Percentiles rank a stretch among this genome's conserved stretches.
Conservation (phyloP, 768 basidiomycete species). For the Rhodotorula sphaerocarpa region DNA sequence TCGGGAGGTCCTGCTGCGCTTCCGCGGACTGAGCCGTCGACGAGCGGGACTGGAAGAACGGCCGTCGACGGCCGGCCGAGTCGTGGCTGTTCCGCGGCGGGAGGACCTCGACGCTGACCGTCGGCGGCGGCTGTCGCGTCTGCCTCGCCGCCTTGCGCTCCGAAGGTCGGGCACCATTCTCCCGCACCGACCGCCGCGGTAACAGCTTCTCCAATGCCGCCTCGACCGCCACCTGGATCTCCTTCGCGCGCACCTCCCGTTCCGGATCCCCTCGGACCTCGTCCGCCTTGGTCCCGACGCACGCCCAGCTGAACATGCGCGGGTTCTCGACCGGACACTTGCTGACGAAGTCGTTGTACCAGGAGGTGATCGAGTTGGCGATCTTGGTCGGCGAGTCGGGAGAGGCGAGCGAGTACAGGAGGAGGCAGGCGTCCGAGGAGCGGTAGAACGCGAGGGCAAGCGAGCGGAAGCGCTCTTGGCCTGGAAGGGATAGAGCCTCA, state of each 20-base stretch:
- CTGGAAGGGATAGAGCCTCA: conserved; percentile 48
- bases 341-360: conserved; percentile 71
- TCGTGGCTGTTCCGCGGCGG: not conserved
- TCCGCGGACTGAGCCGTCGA: not conserved
- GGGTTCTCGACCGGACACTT: conserved; percentile 57
- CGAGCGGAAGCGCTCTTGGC: conserved; percentile 78
- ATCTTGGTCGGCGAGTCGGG: conserved; percentile 46
- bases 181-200: not conserved
- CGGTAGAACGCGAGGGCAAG: conserved; percentile 76
- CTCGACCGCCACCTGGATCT: not conserved
- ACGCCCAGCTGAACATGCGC: conserved; percentile 59
- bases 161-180: no score
- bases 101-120: conserved; percentile 9
- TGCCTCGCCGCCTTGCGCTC: not conserved
- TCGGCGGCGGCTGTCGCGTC: not conserved
- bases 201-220: not conserved
- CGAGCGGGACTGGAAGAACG: no score
- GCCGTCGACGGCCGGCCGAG: not conserved
- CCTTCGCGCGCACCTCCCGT: not conserved
- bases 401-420: conserved; percentile 71
- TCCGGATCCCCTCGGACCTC: conserved; percentile 37
- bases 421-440: conserved; percentile 69
- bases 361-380: conserved; percentile 55
- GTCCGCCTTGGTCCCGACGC: conserved; percentile 70
- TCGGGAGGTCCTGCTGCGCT: not conserved